phyloP scores from a whole-genome alignment of 2,329 filamentous ascomycete genomes.

The Xylariales sp. region DNA sequence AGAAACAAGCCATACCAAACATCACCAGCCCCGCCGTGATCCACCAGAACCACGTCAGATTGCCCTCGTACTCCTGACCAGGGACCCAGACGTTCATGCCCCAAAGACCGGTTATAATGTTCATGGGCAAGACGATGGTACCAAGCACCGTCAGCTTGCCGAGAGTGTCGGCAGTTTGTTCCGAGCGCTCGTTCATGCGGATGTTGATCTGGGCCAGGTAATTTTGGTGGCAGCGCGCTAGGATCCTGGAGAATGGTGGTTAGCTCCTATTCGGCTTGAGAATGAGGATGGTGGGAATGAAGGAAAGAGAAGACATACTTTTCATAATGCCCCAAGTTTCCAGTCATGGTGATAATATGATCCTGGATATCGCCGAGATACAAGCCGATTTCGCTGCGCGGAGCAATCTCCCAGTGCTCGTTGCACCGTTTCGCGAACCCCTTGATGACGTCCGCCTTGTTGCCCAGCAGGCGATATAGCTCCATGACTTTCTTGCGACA shows the following conservation, averaged over 20 bases:
- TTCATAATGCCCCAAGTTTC: slow-evolving; percentile 92
- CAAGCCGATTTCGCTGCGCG: slow-evolving; percentile 90
- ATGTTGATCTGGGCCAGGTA: slow-evolving; percentile 99
- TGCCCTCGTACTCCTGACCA: slow-evolving; percentile 75
- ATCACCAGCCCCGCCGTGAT: slow-evolving; percentile 69
- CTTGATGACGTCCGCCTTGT: slow-evolving; percentile 98
- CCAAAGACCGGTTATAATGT: slow-evolving; percentile 97
- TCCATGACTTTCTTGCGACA: slow-evolving; percentile 98
- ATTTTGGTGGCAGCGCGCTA: slow-evolving; percentile 88
- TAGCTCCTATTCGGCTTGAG: no score
- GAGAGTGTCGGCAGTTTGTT: slow-evolving; percentile 91
- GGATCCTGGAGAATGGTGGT: slow-evolving; percentile 54
- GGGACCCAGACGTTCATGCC: slow-evolving; percentile 98
- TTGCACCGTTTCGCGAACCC: slow-evolving; percentile 98
- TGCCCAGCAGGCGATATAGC: slow-evolving; percentile 84
- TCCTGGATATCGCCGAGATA: slow-evolving; percentile 98
- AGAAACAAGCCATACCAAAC: slow-evolving; percentile 77
- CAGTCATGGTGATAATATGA: slow-evolving; percentile 98
- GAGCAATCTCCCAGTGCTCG: slow-evolving; percentile 95
- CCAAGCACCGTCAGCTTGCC: slow-evolving; percentile 93
- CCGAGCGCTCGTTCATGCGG: slow-evolving; percentile 95
- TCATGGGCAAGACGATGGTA: slow-evolving; percentile 97
- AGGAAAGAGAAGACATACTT: slow-evolving; percentile 55
- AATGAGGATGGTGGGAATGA: not conserved
- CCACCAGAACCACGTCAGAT: slow-evolving; percentile 69